Base-by-base conservation (phyloP, 1,284 basidiomycete genomes). In the Cystobasidium slooffiae region DNA sequence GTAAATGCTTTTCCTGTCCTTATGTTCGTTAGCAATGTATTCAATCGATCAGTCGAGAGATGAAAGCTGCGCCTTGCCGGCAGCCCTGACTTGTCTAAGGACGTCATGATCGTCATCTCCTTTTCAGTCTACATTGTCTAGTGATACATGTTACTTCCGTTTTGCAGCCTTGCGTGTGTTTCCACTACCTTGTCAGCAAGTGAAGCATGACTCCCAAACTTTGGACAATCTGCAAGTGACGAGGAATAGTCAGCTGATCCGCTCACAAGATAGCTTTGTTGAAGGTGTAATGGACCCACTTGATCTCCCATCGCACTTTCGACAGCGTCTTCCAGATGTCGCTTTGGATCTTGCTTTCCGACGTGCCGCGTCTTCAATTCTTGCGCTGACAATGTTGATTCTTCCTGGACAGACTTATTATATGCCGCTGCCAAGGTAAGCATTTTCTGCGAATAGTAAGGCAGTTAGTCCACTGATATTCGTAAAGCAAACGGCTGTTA, bases 341-440 rank as follows among this genome's bases (percentile, higher is more conserved):
- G 88, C 85, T 97, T 98, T 56, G 94, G 94, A 85, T 98, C 94
- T 80, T 96, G 93, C 84, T 97, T 98, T 75, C 95, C 95, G 79
- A 98, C 94, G 83, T 97, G 95, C 77, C 94, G 88, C 70, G 93
- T 97, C 85, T 96, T 95, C 63, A 97, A 86, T 81, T 97, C 93
- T 63, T 96, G 92, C 18, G 90, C 82, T 20, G 93, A 91, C 73
- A 97, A 85, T 37, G 93, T 96, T 66, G 93, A 91, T 83, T 97
- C 94, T 83, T 97, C 94, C 84, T 95, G 91, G 47, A 97, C 93
- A 0, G 93, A 95, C 83, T 96, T 96, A 83, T 94, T 95, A 85
- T 97, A 97, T 46, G 91, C 89, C 81, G 90, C 89, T 31, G 95
- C 94, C 24, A 97, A 88, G 46, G 88, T 85, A 70, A 97, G 88